These are phyloP conservation scores for Peronospora belbahrii DNA, from an alignment of 352 stramenopile genomes.

Conservation along the genomic window DNA sequence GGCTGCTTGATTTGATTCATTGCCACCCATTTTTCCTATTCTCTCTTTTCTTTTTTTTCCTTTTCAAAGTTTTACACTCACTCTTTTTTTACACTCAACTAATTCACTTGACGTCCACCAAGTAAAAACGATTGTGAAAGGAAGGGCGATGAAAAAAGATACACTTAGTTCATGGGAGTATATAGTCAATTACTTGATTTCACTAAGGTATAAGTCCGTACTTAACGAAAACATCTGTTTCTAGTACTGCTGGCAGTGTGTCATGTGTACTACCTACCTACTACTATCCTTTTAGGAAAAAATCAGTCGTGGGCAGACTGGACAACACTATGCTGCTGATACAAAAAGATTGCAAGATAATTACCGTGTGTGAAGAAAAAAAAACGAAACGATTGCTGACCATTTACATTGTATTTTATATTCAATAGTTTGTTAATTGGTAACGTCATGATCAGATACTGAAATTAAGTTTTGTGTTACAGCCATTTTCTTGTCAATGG, in stretches of 20 bases:
- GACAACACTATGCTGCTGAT: neutral
- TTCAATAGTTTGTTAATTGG: too few species aligned
- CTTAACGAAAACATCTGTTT: neutral
- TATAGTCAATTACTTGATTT: too few species aligned
- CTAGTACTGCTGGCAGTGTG: neutral
- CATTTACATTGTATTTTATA: too few species aligned
- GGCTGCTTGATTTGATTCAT: conserved; percentile 21
- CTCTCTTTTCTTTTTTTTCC: conserved; percentile 1
- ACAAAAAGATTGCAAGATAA: conserved; percentile 2
- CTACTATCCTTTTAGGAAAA: too few species aligned
- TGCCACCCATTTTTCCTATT: conserved; percentile 22
- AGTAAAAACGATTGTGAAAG: conserved; percentile 23
- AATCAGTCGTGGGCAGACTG: too few species aligned
- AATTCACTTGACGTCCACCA: conserved; percentile 9
- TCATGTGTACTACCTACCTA: too few species aligned
- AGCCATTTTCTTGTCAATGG: too few species aligned
- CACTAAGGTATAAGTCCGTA: neutral
- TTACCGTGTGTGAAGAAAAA: too few species aligned
- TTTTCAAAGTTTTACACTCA: conserved; percentile 3
- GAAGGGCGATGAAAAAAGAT: conserved; percentile 6
- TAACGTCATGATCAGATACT: too few species aligned
- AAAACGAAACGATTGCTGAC: too few species aligned
- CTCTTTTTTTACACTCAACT: conserved; percentile 1
- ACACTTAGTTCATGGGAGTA: conserved; percentile 7
- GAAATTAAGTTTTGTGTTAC: too few species aligned